phyloP scores from a whole-genome alignment of 2,329 filamentous ascomycete genomes.

The Hortaea sp. region DNA sequence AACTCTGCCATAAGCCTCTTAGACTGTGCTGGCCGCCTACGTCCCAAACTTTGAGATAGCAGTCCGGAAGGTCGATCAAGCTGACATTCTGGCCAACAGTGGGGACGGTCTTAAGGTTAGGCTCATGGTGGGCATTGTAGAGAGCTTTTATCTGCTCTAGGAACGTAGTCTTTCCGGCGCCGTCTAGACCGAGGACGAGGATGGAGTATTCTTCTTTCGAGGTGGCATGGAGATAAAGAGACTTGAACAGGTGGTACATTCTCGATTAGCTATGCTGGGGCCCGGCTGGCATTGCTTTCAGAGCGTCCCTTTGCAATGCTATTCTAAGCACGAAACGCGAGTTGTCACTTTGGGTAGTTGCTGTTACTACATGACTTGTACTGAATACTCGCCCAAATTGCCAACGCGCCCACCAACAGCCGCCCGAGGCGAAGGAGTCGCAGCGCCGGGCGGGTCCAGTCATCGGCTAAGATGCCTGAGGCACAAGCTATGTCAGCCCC shows the following conservation, averaged over 20 bases:
- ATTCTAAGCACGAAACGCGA: background rate
- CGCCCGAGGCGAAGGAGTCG: too few species aligned
- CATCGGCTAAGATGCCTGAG: background rate
- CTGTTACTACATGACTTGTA: background rate
- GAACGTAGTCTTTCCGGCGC: slow-evolving; percentile 96
- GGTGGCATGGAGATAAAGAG: slow-evolving; percentile 86
- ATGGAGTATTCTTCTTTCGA: slow-evolving; percentile 99
- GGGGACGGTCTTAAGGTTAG: slow-evolving; percentile 74
- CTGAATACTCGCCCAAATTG: background rate
- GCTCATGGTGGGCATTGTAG: slow-evolving; percentile 60
- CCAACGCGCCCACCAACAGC: background rate
- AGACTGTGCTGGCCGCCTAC: slow-evolving; percentile 87
- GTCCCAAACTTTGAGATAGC: slow-evolving; percentile 98
- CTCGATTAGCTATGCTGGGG: slow-evolving; percentile 1
- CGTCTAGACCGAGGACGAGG: slow-evolving; percentile 92
- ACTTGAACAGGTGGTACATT: slow-evolving; percentile 96
- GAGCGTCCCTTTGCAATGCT: background rate
- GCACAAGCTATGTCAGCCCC: background rate
- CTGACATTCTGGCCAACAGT: slow-evolving; percentile 96
- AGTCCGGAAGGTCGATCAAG: slow-evolving; percentile 79
- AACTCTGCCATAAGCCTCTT: slow-evolving; percentile 87
- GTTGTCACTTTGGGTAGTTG: too few species aligned
- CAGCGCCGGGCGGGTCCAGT: too few species aligned
- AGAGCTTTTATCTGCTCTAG: slow-evolving; percentile 92
- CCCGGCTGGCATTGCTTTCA: slow-evolving; percentile 1